Conservation (phyloP, 176 grass and related monocot genomes). For the Themeda triandra region DNA sequence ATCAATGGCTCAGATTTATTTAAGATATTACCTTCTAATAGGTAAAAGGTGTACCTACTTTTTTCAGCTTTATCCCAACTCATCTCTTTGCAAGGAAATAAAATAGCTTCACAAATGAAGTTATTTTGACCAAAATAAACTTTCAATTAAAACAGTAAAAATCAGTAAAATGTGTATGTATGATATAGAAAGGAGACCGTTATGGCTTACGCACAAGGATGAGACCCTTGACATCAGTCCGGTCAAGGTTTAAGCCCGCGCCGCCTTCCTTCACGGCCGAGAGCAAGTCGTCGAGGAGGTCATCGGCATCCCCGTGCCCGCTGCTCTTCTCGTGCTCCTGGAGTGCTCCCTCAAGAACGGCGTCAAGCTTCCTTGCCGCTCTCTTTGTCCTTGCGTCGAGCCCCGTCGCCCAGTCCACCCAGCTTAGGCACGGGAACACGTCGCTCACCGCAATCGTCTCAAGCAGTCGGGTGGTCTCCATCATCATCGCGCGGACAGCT, state of each 20-base stretch:
- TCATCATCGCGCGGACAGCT: not conserved
- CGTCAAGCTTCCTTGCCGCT: slow-evolving; percentile 31
- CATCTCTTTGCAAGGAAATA: too few relatives aligned
- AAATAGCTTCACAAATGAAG: too few relatives aligned
- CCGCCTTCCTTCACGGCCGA: not conserved
- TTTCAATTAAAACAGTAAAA: too few relatives aligned
- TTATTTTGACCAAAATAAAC: too few relatives aligned
- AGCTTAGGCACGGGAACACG: slow-evolving; percentile 19
- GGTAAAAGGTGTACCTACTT: too few relatives aligned
- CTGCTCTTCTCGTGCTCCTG: slow-evolving; percentile 22
- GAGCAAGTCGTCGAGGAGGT: slow-evolving; percentile 28
- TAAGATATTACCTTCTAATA: too few relatives aligned
- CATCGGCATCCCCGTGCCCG: not conserved
- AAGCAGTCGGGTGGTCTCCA: not conserved
- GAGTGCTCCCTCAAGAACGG: slow-evolving; percentile 36
- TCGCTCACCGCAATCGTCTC: slow-evolving; percentile 17
- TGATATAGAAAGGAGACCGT: too few relatives aligned
- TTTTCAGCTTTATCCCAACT: too few relatives aligned
- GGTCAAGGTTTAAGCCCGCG: not conserved
- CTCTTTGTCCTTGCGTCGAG: slow-evolving; percentile 11
- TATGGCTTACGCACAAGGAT: slow-evolving; percentile 38
- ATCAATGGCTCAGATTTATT: too few relatives aligned
- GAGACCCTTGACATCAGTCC: slow-evolving; percentile 43
- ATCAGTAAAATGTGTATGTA: too few relatives aligned
- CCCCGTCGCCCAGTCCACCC: slow-evolving; percentile 39